Base-by-base conservation (phyloP, 148 eudicot genomes). In the Euryodendron excelsum region DNA sequence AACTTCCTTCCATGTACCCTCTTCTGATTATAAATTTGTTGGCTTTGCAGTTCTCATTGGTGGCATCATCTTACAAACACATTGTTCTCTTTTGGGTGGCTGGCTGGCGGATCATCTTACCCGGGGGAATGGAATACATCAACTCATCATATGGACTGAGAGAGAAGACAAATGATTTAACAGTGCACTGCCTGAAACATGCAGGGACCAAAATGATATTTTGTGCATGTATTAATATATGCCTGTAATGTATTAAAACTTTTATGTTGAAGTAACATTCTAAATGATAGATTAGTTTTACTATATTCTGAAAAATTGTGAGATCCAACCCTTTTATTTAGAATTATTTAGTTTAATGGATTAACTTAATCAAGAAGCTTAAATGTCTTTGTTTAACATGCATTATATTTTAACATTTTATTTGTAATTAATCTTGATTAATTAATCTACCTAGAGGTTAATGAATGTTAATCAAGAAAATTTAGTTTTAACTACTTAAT, bases 1-100 rank as follows among this genome's bases (percentile, higher is more conserved):
- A 64, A 33, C 39, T 33, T 14, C 33, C 47, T 37, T n/a, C 20
- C 74, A 7, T 14, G 21, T 23, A 5, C 31, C 56, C 37, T 50
- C 34, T 48, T 48, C 75, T 72, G 75, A 72, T 72, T 72, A 9
- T 50, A 30, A 30, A 21, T 9, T 52, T 50, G 75, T 45, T 70
- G 74, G n/a, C 21, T 48, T 72, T 50, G 30, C 75, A 48, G 75
- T 30, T 47, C 39, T 50, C 60, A 31, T 4, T 48, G 58, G 60
- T 12, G 27, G 52, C 50, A 37, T 68, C 47, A 68, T 68, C 72
- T 52, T 48, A 48, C 27, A 10, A 33, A 30, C 75, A 14, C 37
- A 15, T 36, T 17, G n/a, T 10, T 45, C 17, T 48, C 41, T 72
- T 50, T 47, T 20, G 25, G 25, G 36, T 27, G 23, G 41, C 27